Evolutionary conservation across 73 alveolate species (phyloP).

Genomic region (Tetrahymena malaccensis): DNA sequence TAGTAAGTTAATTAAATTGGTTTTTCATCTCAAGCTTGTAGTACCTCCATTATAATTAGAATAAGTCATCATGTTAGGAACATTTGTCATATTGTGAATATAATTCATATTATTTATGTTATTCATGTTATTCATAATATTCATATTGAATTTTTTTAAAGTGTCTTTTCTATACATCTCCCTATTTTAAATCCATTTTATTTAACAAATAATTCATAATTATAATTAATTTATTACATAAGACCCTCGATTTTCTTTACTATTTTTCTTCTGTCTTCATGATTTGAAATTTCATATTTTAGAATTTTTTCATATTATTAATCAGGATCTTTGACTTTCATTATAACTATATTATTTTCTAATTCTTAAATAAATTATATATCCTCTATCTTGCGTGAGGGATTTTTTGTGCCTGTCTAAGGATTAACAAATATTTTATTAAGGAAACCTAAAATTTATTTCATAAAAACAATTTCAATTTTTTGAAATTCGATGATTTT

Average conservation of each 20-base stretch:
- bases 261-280: not conserved
- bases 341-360: not conserved
- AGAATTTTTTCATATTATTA: not conserved
- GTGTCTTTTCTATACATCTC: not conserved
- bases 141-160: not conserved
- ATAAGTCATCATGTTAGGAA: not conserved
- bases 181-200: not conserved
- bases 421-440: not conserved
- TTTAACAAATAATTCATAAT: not conserved
- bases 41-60: not conserved
- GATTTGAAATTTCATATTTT: not conserved
- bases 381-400: not conserved
- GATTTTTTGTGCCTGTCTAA: not conserved
- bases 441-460: not conserved
- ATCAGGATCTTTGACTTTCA: not conserved
- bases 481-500: no score
- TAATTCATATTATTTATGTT: not conserved
- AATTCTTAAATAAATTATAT: not conserved
- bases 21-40: not conserved
- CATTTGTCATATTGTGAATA: not conserved
- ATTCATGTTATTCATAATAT: not conserved
- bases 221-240: not conserved
- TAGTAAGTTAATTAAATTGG: not conserved
- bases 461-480: no score
- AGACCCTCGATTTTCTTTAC: not conserved